Evolutionary conservation across 1,139 yeast species (phyloP), one percentile per base, ranked within the genome.

Genomic region (Diutina pseudorugosa): DNA sequence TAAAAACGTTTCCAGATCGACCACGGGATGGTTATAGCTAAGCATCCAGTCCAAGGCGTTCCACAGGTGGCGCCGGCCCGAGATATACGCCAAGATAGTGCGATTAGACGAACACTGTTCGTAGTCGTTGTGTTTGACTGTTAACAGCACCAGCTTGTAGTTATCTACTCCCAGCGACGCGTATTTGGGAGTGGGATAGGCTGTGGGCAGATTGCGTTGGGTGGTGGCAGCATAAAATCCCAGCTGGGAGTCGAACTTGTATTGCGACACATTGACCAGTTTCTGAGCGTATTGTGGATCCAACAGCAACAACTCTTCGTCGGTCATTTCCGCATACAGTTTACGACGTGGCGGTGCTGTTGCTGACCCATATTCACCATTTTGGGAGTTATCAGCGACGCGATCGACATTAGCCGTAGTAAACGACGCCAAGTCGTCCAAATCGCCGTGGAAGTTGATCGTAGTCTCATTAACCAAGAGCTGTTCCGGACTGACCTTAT

Each of bases 261-360:
- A 30, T 11, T 16, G 19, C n/a, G 23, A 25, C 5, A 43, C 30
- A 12, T 43, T 43, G 19, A 14, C 27, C 12, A 25, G 19, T 27
- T 45, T 45, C 16, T 25, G n/a, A 9, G 49, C 40, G 25, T 23
- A 45, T 12, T 45, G 49, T 1, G 49, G 49, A 14, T 45, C 49
- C 41, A 82, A 64, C 4, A 77, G 80, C 60, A 81, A 66, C 51
- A 84, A 67, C 62, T 84, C 89, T 57, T 79, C 84, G 60, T 78
- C 73, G 3, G 85, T 73, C 86, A 84, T 79, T 2, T 76, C 83
- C 12, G 79, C 76, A 58, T 81, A 76, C 40, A 83, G 77, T 61
- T 80, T 81, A 56, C 80, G 70, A 50, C 80, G 64, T 4, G 40
- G 33, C 1, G 49, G 49, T 4, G 40, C 11, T 19, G 58, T 30